These are phyloP conservation scores for Mollisiaceae sp. DNA, from an alignment of 2,329 filamentous ascomycete genomes.

Conservation along the genomic window DNA sequence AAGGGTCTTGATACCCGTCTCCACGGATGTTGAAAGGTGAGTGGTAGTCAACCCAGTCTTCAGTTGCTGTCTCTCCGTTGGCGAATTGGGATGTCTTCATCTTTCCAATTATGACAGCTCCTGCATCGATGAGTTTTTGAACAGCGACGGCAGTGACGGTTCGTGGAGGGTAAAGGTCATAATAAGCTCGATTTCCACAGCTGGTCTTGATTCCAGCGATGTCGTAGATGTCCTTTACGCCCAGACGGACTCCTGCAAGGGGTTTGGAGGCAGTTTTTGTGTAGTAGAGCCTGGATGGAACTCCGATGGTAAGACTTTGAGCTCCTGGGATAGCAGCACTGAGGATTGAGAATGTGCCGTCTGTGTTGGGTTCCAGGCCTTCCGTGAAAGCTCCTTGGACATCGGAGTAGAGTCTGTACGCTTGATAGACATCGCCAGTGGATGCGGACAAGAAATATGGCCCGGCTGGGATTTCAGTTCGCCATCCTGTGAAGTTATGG, in stretches of 20 bases:
- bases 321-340: conserved; percentile 48
- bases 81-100: conserved; percentile 57
- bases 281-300: conserved; percentile 66
- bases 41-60: conserved; percentile 53
- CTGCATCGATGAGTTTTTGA: conserved; percentile 61
- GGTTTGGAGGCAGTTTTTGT: conserved; percentile 58
- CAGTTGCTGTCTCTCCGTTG: conserved; percentile 48
- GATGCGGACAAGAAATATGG: conserved; percentile 55
- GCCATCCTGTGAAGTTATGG: conserved; percentile 21
- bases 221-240: conserved; percentile 67
- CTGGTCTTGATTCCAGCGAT: conserved; percentile 61
- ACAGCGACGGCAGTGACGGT: conserved; percentile 55
- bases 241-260: conserved; percentile 63
- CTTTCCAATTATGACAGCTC: conserved; percentile 61
- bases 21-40: conserved; percentile 50
- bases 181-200: conserved; percentile 64
- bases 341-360: conserved; percentile 50
- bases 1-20: conserved; percentile 54
- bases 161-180: conserved; percentile 54
- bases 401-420: conserved; percentile 56
- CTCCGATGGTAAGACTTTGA: conserved; percentile 52
- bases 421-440: conserved; percentile 52
- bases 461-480: conserved; percentile 46
- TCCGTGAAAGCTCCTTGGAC: conserved; percentile 55
- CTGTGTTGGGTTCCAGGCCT: conserved; percentile 44